Evolutionary conservation across 768 basidiomycete species (phyloP), one percentile per base, ranked within the genome.

Genomic region (Tricholoma sp.): DNA sequence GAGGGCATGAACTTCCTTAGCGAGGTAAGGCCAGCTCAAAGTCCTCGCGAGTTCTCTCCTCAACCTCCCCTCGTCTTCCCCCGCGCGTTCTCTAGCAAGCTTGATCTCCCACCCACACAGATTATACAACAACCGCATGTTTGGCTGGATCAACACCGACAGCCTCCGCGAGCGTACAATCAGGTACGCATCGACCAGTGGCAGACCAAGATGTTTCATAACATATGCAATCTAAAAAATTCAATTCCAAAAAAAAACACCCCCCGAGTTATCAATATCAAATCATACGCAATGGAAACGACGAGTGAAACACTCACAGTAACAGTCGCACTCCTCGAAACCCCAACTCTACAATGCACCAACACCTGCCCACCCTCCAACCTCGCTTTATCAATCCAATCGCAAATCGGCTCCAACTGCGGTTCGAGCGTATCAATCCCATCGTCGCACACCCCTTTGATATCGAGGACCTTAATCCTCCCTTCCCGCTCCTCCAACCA

Each of bases 271-370:
- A 27, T 27, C 24, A 27, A 27, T 27, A 27, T 27, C 24, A 27
- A n/a, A n/a, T n/a, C 24, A 27, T 27, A 27, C 24, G n/a, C n/a
- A n/a, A 27, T 27, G 24, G 24, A 49, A 35, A 11, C 35, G 14
- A 8, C 21, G 37, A 47, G 21, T 50, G 34, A 57, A 50, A 46
- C 21, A 82, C 85, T 70, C 64, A 88, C 86, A 60, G 90, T 90
- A 59, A 98, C 94, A 31, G 93, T 96, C 27, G 96, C 95, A 66
- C 89, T 92, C 59, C 96, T 76, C 45, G 89, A 91, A 43, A 98
- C 96, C n/a, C 96, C 96, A n/a, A 98, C 96, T n/a, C 94, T 82
- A 71, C 96, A 98, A 71, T 98, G 96, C 7, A 98, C 94, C 52
- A 98, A 79, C 32, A 96, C 88, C 67, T 90, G 89, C 2, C 96